These are phyloP conservation scores for Chalciporus pseudorubinellus DNA, from an alignment of 768 basidiomycete species.

Conservation along the genomic window DNA sequence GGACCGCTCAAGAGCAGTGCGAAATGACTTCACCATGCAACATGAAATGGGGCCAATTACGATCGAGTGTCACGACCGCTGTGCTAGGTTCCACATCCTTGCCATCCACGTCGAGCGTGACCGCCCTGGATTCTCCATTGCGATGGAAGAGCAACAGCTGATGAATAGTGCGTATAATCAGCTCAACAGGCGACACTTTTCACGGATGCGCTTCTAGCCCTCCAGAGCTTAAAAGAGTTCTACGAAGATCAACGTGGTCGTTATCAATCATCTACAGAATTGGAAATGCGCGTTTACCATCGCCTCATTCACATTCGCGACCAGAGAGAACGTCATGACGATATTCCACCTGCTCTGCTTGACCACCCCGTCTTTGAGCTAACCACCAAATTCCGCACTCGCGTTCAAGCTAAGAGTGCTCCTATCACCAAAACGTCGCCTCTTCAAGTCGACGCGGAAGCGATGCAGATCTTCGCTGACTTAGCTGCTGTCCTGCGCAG, in stretches of 20 bases:
- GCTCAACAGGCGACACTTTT: neutral
- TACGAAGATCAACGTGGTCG: conserved; percentile 77
- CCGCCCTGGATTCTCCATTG: conserved; percentile 52
- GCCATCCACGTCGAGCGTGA: conserved; percentile 69
- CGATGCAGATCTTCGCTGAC: conserved; percentile 62
- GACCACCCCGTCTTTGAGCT: conserved; percentile 76
- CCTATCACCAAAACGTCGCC: conserved; percentile 69
- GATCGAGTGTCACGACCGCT: conserved; percentile 90
- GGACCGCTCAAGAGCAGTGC: conserved; percentile 85
- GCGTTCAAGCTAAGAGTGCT: conserved; percentile 76
- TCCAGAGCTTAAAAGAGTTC: conserved; percentile 90
- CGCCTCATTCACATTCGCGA: conserved; percentile 89
- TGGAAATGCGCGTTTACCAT: conserved; percentile 96
- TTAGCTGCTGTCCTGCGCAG: conserved; percentile 62
- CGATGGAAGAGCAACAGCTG: conserved; percentile 83
- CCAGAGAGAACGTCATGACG: conserved; percentile 71
- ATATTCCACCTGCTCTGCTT: conserved; percentile 65
- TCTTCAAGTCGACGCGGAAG: conserved; percentile 60
- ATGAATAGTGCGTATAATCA: conserved; percentile 72
- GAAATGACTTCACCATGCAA: conserved; percentile 95
- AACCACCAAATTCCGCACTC: conserved; percentile 75
- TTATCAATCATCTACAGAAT: conserved; percentile 76
- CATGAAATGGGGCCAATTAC: conserved; percentile 72
- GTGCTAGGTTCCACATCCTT: conserved; percentile 90
- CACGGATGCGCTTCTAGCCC: conserved; percentile 48